Conservation (phyloP, 2,329 filamentous ascomycete genomes). For the Pyrenophora seminiperda region DNA sequence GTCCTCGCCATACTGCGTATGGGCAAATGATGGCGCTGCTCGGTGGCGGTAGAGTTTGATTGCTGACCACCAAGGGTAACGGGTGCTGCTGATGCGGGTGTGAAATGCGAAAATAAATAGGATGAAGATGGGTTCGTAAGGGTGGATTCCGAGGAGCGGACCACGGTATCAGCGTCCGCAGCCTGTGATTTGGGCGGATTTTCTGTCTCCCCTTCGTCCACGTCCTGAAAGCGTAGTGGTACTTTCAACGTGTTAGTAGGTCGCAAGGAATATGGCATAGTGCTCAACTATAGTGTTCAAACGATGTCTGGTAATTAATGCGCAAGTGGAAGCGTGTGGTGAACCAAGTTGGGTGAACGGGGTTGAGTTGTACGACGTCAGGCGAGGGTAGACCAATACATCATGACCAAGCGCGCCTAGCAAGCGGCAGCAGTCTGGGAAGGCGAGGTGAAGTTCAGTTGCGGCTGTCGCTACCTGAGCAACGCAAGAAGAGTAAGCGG, state of each 20-base stretch:
- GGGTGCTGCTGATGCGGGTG: neutral
- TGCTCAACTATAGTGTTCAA: neutral
- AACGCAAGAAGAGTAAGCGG: neutral
- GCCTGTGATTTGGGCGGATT: neutral
- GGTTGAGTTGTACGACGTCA: neutral
- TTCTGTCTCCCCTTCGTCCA: neutral
- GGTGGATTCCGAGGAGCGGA: neutral
- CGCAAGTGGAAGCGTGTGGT: neutral
- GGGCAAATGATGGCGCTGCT: too few species aligned
- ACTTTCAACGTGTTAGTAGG: conserved; percentile 5
- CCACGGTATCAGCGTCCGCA: neutral
- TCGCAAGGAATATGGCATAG: conserved; percentile 7
- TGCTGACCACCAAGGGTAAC: neutral
- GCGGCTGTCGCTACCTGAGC: neutral
- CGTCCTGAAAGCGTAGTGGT: conserved; percentile 1
- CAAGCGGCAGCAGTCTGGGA: neutral
- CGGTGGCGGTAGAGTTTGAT: neutral
- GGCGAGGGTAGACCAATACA: too few species aligned
- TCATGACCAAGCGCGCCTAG: too few species aligned
- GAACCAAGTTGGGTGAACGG: neutral
- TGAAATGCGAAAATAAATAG: neutral
- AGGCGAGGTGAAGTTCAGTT: conserved; percentile 4
- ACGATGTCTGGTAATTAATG: conserved; percentile 2
- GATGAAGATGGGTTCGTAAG: neutral
- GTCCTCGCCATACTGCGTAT: conserved; percentile 12